A percentile compares a stretch with the other conserved stretches of the same genome.
phyloP scores from a whole-genome alignment of 768 basidiomycete genomes.

The Cystoderma amianthinum region DNA sequence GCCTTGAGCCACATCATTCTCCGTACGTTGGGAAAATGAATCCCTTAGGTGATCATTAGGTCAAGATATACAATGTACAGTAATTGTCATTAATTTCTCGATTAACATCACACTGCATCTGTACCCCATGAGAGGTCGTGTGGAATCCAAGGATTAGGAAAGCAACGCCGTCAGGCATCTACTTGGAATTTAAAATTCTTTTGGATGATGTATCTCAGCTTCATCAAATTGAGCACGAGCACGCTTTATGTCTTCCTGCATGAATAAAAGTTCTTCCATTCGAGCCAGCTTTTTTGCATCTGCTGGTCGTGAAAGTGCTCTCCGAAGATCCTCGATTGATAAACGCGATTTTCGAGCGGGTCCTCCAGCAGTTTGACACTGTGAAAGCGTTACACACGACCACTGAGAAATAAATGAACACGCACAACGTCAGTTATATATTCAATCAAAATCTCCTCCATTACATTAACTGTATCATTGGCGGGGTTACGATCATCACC shows the following conservation, averaged over 20 bases:
- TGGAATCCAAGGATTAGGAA: no score
- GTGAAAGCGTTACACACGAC: slow-evolving; percentile 7
- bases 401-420: slow-evolving; percentile 12
- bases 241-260: slow-evolving; percentile 91
- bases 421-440: slow-evolving; percentile 87
- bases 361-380: slow-evolving; percentile 74
- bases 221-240: slow-evolving; percentile 74
- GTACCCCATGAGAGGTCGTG: no score
- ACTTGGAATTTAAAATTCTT: slow-evolving; percentile 42
- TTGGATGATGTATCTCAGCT: slow-evolving; percentile 33
- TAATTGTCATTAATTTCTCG: no score
- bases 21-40: no score
- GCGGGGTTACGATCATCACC: slow-evolving; percentile 88
- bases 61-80: no score
- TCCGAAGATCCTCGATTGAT: slow-evolving; percentile 80
- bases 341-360: slow-evolving; percentile 67
- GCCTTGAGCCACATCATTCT: no score
- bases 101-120: no score
- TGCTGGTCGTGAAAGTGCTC: slow-evolving; percentile 74
- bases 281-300: slow-evolving; percentile 89
- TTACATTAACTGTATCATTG: slow-evolving; percentile 81
- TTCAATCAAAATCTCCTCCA: slow-evolving; percentile 91
- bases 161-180: no score
- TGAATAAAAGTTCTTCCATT: slow-evolving; percentile 87
- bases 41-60: no score